Base-by-base conservation (phyloP, 257 asterid species). In the Nemophila menziesii region DNA sequence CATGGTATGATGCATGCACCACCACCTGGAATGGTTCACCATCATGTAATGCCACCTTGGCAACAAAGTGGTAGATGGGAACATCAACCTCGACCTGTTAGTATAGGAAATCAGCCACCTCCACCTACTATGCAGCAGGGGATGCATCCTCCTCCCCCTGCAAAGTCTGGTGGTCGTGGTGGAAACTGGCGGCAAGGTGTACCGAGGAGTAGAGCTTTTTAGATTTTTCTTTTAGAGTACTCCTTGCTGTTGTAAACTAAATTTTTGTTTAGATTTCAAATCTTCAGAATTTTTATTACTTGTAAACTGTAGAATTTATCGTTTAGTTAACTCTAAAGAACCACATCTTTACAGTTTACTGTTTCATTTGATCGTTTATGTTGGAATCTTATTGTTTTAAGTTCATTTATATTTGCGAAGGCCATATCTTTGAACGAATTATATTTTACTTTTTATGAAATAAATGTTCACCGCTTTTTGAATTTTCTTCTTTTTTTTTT, bases 181-280 rank as follows among this genome's bases (percentile, higher is more conserved):
- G 43, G 16, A 22, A 50, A 59, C 33, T 51, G 52, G 54, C 51
- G 52, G 27, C 58, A 47, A 18, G 65, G 58, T 42, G 20, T 26
- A 21, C 42, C 65, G 1, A 56, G 60, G 33, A 52, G 34, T 50
- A 61, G 67, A 59, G 70, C 67, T 3, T 57, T 49, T 10, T 70
- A n/a, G n/a, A n/a, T n/a, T n/a, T n/a, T n/a, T n/a, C n/a, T n/a
- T n/a, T n/a, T n/a, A n/a, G 57, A 51, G 34, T 38, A 15, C 3
- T 29, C 3, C 36, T 29, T 29, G 36, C 9, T 20, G 23, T 40
- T 27, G 15, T 5, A 16, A 20, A 38, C 18, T 29, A 29, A 29
- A 29, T 29, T 3, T 29, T 18, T 5, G 23, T 19, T 2, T 38
- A n/a, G 43, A 38, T 14, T 38, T 38, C 5, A 5, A 10, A 17